Base-by-base conservation (phyloP, 2,329 filamentous ascomycete genomes). In the Fusarium piperis region DNA sequence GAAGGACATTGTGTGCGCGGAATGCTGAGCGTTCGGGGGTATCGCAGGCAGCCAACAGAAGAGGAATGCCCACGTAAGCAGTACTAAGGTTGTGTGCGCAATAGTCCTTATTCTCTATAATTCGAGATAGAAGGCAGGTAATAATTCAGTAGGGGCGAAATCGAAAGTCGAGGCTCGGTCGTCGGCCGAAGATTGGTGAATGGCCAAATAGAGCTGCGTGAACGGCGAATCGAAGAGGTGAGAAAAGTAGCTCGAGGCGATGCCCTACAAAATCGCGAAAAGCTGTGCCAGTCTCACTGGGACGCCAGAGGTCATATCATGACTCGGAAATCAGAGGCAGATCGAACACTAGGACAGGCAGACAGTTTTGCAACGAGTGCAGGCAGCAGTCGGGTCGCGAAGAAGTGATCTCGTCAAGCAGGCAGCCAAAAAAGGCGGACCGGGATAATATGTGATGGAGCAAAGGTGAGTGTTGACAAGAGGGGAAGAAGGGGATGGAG, bases 1-100 rank as follows among this genome's bases (percentile, higher is more conserved):
- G 81, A 88, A 90, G 73, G 88, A 86, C 88, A 90, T 89, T 78
- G 74, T 84, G 77, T 69, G 59, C 62, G 63, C 77, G 78, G 74
- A 77, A 80, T 79, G 78, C 65, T 73, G 63, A 62, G 67, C 61
- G 63, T 58, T 72, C 61, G 65, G 61, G 51, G 65, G 39, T 74
- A 72, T 70, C 70, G 74, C 72, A 74, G 74, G 73, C 70, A 70
- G 67, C 59, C 70, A 62, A 58, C 52, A 48, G 67, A 66, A 61
- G 48, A 76, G 74, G 76, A 80, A 79, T 79, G 78, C 72, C 73
- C 71, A 74, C 71, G 72, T 66, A 68, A 73, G 70, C 62, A 75
- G 68, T 58, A 57, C 52, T 62, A 59, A 32, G 15, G 53, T 59
- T 69, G 48, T 66, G 65, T 60, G 59, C 53, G 55, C n/a, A 62